Base-by-base conservation (phyloP, 1,284 basidiomycete genomes). In the Schizophyllum amplum region DNA sequence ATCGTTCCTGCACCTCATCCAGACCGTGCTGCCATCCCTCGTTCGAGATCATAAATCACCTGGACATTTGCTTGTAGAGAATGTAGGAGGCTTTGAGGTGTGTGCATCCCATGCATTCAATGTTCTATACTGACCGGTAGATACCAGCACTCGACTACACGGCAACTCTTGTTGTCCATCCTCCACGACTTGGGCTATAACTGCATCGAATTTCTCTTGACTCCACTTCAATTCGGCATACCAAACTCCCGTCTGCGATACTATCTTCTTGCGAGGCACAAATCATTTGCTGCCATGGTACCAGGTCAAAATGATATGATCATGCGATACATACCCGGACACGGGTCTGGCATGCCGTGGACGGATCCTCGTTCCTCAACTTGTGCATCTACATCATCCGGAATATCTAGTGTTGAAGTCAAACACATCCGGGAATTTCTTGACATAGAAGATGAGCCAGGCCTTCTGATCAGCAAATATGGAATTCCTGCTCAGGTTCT, bases 11-110 rank as follows among this genome's bases (percentile, higher is more conserved):
- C 81, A 87, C 67, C 75, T 91, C 23, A 72, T 89, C 23, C 73
- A 81, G 59, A 66, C 70, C n/a, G 74, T 90, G n/a, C 71, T 91
- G 0, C 87, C 87, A 0, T 75, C 78, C 26, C 68, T 91, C 49
- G 78, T 71, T 6, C 64, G 64, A 9, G 65, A 71, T 25, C 13
- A 17, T 9, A 66, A 67, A 4, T 78, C 82, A 54, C 87, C 88
- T 4, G 71, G 67, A 4, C 77, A 76, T 61, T 65, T 91, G 22
- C 73, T 91, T 7, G 72, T 91, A 6, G 88, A 91, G 66, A 91
- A 91, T 63, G 88, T 91, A 4, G 86, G 83, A 15, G 87, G 87
- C 15, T 91, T 91, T 62, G 86, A 89, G 81, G 88, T 87, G 65
- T n/a, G 47, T 58, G 50, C 52, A 55, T 52, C 48, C 20, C 52